Conservation (phyloP, 306 rosid genomes). For the Aeschynomene evenia region DNA sequence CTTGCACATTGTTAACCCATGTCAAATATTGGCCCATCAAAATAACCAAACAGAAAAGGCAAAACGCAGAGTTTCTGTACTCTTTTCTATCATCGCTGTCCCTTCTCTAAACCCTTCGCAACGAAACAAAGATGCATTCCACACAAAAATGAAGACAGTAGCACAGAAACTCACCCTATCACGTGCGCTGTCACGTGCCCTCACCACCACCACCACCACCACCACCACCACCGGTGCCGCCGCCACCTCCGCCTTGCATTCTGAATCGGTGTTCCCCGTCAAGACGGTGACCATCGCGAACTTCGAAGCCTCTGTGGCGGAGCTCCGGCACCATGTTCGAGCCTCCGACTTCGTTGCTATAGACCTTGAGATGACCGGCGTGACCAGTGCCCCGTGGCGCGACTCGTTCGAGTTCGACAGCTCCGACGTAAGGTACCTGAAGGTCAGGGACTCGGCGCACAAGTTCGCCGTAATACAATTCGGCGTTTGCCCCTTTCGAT, state of each 20-base stretch:
- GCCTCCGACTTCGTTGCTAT: conserved; percentile 84
- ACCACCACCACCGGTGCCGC: conserved; percentile 26
- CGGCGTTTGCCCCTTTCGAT: conserved; percentile 92
- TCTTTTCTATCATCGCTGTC: background rate
- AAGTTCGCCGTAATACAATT: conserved; percentile 87
- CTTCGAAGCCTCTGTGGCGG: conserved; percentile 65
- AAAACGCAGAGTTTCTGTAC: too few species aligned
- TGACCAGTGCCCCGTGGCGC: conserved; percentile 95
- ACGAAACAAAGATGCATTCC: conserved; percentile 1
- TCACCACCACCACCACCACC: conserved; percentile 26
- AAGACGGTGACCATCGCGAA: conserved; percentile 76
- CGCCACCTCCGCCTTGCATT: conserved; percentile 17
- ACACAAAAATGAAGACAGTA: conserved; percentile 26
- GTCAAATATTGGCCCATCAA: too few species aligned
- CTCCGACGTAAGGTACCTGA: conserved; percentile 78
- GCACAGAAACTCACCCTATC: conserved; percentile 35
- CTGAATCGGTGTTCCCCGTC: conserved; percentile 48
- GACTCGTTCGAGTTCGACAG: conserved; percentile 81
- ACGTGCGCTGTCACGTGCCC: conserved; percentile 58
- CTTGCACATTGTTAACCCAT: too few species aligned
- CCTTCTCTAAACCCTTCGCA: conserved; percentile 24
- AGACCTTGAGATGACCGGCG: conserved; percentile 93
- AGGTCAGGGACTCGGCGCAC: conserved; percentile 82
- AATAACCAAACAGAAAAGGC: too few species aligned
- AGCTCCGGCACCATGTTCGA: conserved; percentile 66